Base-by-base conservation (phyloP, 1,139 yeast species). In the Candida buenavistaensis region DNA sequence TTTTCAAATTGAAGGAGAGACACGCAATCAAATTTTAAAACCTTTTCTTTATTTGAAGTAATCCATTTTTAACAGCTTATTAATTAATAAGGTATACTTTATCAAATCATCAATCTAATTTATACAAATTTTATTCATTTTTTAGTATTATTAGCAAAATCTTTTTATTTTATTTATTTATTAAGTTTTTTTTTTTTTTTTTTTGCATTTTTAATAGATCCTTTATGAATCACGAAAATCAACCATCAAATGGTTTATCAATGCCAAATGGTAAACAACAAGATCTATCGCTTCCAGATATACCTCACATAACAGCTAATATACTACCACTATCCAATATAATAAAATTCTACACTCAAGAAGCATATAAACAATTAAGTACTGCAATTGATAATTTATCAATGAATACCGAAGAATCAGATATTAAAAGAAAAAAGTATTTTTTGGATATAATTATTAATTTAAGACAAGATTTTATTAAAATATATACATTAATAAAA, bases 401-500 rank as follows among this genome's bases (percentile, higher is more conserved):
- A 8, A 51, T 53, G 29, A 57, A 64, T 10, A 59, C 57, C 19
- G 48, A 63, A 9, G 76, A 75, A 24, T 59, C 76, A 3, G 90
- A 87, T 47, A 68, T 75, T 20, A 62, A 64, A 6, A 77, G 87
- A 43, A 89, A 89, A 61, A 75, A 78, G 42, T 71, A 73, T 37
- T 74, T 92, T 36, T 63, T 92, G 28, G 80, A 82, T 32, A 62
- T 83, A 38, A 68, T 90, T 28, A 82, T 89, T 6, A 66, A 71
- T 24, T 64, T 88, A 27, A 73, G 97, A 37, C 89, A 87, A 48
- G 94, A 89, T 50, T 87, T 83, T 51, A 74, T 89, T 43, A 82
- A 90, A 55, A 59, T 90, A 3, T 89, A 87, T 47, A 95, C 95
- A 4, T 63, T 92, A 32, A 77, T 84, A 30, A 89, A 89, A 58